phyloP scores from a whole-genome alignment of 1,139 yeast genomes.

The Citeromyces hawaiiensis region DNA sequence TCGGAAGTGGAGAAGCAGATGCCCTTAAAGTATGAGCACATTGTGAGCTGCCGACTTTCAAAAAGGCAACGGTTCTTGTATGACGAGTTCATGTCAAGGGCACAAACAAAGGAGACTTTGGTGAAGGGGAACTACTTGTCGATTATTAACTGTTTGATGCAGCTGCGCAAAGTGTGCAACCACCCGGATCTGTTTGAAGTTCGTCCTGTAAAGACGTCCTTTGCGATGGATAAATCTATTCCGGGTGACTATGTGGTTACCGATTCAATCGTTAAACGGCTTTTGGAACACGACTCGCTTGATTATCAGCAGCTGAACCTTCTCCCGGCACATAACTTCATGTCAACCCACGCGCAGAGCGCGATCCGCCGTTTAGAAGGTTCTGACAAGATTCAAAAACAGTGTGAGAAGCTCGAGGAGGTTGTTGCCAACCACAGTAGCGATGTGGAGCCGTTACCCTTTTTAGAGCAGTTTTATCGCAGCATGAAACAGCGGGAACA shows the following conservation, averaged over 20 bases:
- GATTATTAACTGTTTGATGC: slow-evolving; percentile 96
- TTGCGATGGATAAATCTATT: slow-evolving; percentile 60
- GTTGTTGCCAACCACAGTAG: slow-evolving; percentile 19
- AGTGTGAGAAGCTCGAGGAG: slow-evolving; percentile 24
- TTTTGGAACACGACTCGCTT: slow-evolving; percentile 18
- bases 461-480: slow-evolving; percentile 45
- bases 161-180: slow-evolving; percentile 90
- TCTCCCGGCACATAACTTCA: slow-evolving; percentile 35
- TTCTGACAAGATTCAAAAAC: slow-evolving; percentile 26
- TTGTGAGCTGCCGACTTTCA: slow-evolving; percentile 82
- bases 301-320: slow-evolving; percentile 52
- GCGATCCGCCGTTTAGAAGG: slow-evolving; percentile 35
- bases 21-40: slow-evolving; percentile 97
- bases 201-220: slow-evolving; percentile 85
- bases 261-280: slow-evolving; percentile 28
- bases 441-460: slow-evolving; percentile 23
- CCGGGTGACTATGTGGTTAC: slow-evolving; percentile 31
- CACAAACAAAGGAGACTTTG: slow-evolving; percentile 86
- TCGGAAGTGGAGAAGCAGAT: slow-evolving; percentile 97
- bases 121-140: slow-evolving; percentile 93
- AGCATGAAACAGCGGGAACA: slow-evolving; percentile 39
- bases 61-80: slow-evolving; percentile 85
- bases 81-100: slow-evolving; percentile 95
- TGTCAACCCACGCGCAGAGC: slow-evolving; percentile 33
- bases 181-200: slow-evolving; percentile 97